Evolutionary conservation across 2,329 filamentous ascomycete genomes (phyloP).

Genomic region (Curvularia lunata): DNA sequence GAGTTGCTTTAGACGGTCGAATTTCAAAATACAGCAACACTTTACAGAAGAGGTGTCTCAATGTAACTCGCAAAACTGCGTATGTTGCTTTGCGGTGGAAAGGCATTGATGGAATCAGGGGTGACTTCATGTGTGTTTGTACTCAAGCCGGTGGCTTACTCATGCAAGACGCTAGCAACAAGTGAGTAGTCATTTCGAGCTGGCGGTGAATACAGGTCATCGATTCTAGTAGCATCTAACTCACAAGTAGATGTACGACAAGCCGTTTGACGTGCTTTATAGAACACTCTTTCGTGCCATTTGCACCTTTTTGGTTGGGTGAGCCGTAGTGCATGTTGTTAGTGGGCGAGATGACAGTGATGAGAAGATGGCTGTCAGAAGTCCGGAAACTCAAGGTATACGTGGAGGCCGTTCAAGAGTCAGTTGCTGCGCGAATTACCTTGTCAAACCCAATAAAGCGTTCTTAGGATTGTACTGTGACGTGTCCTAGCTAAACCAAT

Average conservation of each 20-base stretch:
- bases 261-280: neutral
- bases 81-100: neutral
- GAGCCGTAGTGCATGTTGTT: neutral
- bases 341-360: neutral
- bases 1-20: neutral
- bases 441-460: neutral
- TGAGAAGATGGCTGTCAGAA: neutral
- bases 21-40: neutral
- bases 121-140: neutral
- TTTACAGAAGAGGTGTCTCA: neutral
- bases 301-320: neutral
- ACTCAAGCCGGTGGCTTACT: neutral
- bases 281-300: neutral
- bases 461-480: neutral
- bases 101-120: neutral
- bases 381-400: neutral
- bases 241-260: neutral
- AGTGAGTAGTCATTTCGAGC: neutral
- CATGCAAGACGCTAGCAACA: neutral
- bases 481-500: neutral
- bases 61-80: neutral
- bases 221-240: constrained; percentile 27
- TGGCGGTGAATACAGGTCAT: constrained; percentile 21
- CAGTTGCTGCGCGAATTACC: neutral
- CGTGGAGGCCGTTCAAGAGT: neutral